Evolutionary conservation across 306 rosid species (phyloP).

Genomic region (Ceratonia siliqua): DNA sequence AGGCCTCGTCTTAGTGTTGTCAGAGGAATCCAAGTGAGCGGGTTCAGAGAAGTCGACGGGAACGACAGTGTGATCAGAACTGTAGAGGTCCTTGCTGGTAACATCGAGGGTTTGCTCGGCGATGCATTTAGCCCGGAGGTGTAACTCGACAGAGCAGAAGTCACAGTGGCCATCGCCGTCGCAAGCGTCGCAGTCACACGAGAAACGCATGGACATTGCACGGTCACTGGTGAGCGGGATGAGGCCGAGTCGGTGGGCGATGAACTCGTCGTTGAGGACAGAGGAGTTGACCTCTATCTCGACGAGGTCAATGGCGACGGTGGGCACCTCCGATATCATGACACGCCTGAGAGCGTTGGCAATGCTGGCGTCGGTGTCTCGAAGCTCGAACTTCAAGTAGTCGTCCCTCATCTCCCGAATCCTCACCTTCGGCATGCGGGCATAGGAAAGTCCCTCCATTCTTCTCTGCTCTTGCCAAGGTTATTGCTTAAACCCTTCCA

Average conservation of each 20-base stretch:
- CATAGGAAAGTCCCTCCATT: constrained; percentile 67
- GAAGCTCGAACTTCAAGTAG: constrained; percentile 71
- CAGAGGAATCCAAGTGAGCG: constrained; percentile 46
- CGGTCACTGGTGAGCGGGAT: constrained; percentile 82
- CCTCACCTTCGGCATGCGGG: constrained; percentile 75
- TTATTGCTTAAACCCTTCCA: background rate
- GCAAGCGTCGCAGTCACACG: constrained; percentile 88
- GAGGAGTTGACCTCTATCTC: constrained; percentile 88
- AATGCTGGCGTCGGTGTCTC: constrained; percentile 73
- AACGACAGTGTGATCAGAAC: constrained; percentile 83
- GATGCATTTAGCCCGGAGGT: constrained; percentile 67
- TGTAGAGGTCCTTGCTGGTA: constrained; percentile 70
- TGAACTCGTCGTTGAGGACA: constrained; percentile 81
- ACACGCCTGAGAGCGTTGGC: constrained; percentile 91
- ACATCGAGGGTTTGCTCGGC: constrained; percentile 74
- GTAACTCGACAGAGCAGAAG: constrained; percentile 92
- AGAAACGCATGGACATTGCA: constrained; percentile 89
- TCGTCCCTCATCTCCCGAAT: constrained; percentile 78
- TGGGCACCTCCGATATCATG: constrained; percentile 88
- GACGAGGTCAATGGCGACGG: constrained; percentile 84
- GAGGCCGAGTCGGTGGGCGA: constrained; percentile 84
- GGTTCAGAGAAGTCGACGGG: constrained; percentile 76
- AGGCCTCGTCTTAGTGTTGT: background rate
- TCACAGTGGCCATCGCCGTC: constrained; percentile 93
- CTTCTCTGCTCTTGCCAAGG: background rate